Evolutionary conservation across 768 basidiomycete species (phyloP).

Genomic region (Leccinum rimulosum): DNA sequence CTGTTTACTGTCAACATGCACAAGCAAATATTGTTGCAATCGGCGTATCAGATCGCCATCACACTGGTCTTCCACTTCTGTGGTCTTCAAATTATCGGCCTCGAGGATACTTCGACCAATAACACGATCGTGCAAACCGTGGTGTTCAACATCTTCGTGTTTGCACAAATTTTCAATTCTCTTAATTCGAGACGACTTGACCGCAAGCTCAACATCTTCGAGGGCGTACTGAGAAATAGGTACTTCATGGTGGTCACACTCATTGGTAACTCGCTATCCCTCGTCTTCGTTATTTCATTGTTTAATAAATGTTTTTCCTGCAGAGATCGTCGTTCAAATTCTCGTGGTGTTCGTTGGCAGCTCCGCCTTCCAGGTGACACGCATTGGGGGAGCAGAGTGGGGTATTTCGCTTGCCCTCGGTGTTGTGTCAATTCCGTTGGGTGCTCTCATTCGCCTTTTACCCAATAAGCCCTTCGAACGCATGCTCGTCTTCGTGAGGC

Average conservation of each 20-base stretch:
- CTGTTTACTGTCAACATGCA: constrained; percentile 93
- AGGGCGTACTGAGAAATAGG: constrained; percentile 72
- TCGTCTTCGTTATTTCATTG: neutral
- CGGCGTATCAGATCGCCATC: constrained; percentile 78
- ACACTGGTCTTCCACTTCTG: constrained; percentile 89
- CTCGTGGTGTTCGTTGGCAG: constrained; percentile 90
- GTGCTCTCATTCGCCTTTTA: constrained; percentile 72
- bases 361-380: constrained; percentile 85
- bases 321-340: constrained; percentile 86
- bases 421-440: constrained; percentile 83
- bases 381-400: constrained; percentile 84
- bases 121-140: constrained; percentile 68
- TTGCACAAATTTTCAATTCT: constrained; percentile 96
- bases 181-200: constrained; percentile 90
- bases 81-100: constrained; percentile 68
- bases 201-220: constrained; percentile 83
- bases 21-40: constrained; percentile 93
- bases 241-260: constrained; percentile 85
- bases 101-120: constrained; percentile 35
- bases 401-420: constrained; percentile 89
- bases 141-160: constrained; percentile 98
- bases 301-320: neutral
- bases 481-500: constrained; percentile 48
- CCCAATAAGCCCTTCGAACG: constrained; percentile 80
- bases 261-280: constrained; percentile 57